Evolutionary conservation across 2,329 filamentous ascomycete genomes (phyloP), one percentile per base, ranked within the genome.

Genomic region (Cercospora sp.): DNA sequence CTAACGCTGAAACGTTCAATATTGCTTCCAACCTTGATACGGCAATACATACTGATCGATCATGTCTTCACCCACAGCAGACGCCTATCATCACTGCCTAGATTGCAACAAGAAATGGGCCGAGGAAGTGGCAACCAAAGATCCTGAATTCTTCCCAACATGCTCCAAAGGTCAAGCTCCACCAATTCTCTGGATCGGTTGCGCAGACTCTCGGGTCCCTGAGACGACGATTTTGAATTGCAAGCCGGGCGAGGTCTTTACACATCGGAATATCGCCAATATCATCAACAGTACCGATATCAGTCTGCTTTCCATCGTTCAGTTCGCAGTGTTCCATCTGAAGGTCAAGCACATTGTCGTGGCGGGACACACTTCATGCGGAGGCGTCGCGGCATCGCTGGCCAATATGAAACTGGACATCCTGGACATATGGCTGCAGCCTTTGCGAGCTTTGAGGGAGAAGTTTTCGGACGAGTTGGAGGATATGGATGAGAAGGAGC

Each of bases 241-340:
- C 67, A 86, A 92, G 75, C 91, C 92, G 3, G 92, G 93, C 68
- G 92, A 96, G 75, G 89, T 96, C 73, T 96, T 96, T 79, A 90
- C 93, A 63, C 92, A 96, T 84, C 91, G 93, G 78, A 96, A 96
- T 83, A 94, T 97, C 78, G 92, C 91, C 80, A 96, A 96, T 82
- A 88, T 94, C 76, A 82, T 96, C 71, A 88, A 89, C 66, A 83
- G 89, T 20, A 89, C 88, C 74, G 93, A 97, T 78, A 86, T 94
- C 78, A 92, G 88, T 81, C 89, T 89, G 36, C 85, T 88, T 10
- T 87, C 88, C 65, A 92, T 94, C 57, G 89, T 96, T 77, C 90
- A 94, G 77, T 96, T 90, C 78, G 90, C 92, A 53, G 91, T 96
- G 68, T 83, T 81, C 66, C 84, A 91, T 77, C 83, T 96, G 40